Evolutionary conservation across 306 rosid species (phyloP), one percentile per base, ranked within the genome.

Genomic region (Prunus padus): DNA sequence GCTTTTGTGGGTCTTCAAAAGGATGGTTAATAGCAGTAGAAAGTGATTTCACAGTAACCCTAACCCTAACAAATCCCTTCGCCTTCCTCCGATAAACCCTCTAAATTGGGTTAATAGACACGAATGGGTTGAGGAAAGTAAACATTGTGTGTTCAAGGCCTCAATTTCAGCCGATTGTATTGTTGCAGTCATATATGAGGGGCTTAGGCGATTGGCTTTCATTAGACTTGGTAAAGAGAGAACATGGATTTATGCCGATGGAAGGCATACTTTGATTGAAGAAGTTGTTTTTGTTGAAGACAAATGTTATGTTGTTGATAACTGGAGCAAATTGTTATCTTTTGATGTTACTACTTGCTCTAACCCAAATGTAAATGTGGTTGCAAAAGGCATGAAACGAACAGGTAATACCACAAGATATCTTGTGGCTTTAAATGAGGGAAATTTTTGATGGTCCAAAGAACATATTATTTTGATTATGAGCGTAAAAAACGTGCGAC

Each of bases 41-140:
- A 49, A 15, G 11, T 10, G n/a, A 49, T 49, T 49, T 49, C 6
- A 49, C 18, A 49, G 2, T 49, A 49, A 4, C 54, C n/a, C n/a
- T n/a, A n/a, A n/a, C n/a, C n/a, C n/a, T 49, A 49, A 49, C 2
- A 49, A 49, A 49, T 49, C 54, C n/a, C 2, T 49, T 49, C 54
- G 0, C 19, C 54, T 49, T 49, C 54, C 54, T 49, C 54, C n/a
- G 2, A 49, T 49, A 49, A 13, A 33, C n/a, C 54, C 15, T 49
- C 3, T 0, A 19, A 52, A 13, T 13, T 11, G 51, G 51, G 12
- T 12, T 15, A 18, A 49, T 6, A 49, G 1, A 5, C 54, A 4
- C n/a, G 0, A 0, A 49, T 13, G 19, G 18, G 54, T n/a, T 4
- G 14, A 18, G 0, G 0, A 0, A 49, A 3, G n/a, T 49, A 1